Conservation (phyloP, 768 basidiomycete species). For the Daedaleopsis nitida region DNA sequence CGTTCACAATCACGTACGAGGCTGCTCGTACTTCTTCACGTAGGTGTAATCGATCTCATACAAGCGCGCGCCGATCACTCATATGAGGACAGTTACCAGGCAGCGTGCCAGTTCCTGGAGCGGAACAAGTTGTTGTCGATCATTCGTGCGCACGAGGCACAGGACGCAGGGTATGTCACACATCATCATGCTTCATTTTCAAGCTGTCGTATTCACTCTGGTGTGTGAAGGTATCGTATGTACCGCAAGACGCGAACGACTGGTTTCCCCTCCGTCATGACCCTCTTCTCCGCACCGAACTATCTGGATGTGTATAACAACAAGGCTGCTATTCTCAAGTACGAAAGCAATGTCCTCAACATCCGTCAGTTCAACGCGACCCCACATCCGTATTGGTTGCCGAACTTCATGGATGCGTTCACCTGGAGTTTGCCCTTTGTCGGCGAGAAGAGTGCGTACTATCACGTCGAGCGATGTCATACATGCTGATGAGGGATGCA, state of each 20-base stretch:
- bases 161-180: constrained; percentile 86
- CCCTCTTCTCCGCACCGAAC: constrained; percentile 98
- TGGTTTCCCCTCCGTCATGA: constrained; percentile 99
- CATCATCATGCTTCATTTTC: not conserved
- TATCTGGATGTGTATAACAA: constrained; percentile 99
- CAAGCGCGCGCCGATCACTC: constrained; percentile 3
- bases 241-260: constrained; percentile 98
- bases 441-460: constrained; percentile 85
- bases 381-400: constrained; percentile 93
- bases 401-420: constrained; percentile 98
- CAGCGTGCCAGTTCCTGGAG: constrained; percentile 96
- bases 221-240: constrained; percentile 80
- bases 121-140: constrained; percentile 95
- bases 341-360: constrained; percentile 98
- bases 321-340: constrained; percentile 98
- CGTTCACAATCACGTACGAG: constrained; percentile 94
- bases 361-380: constrained; percentile 98
- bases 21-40: constrained; percentile 96
- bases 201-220: constrained; percentile 8
- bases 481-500: constrained; percentile 31
- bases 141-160: constrained; percentile 97
- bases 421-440: constrained; percentile 98
- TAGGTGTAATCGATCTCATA: constrained; percentile 45
- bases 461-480: not conserved
- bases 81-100: constrained; percentile 71